These are phyloP conservation scores for Ambrosia trifida DNA, from an alignment of 129 eudicot species.

Conservation along the genomic window DNA sequence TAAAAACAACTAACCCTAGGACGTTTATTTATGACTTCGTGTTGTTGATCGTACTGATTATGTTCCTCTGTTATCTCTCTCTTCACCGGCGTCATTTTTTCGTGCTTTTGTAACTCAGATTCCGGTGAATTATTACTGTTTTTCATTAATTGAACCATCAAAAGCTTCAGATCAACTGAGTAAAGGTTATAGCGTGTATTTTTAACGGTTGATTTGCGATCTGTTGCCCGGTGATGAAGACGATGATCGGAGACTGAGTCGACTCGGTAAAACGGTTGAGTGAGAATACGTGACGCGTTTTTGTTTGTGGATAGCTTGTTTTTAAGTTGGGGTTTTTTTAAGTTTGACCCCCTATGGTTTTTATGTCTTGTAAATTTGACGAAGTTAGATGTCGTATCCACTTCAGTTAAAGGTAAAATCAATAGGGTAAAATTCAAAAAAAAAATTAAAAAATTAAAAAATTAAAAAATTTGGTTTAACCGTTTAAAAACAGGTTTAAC, in stretches of 20 bases:
- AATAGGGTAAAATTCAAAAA: no score
- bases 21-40: slow-evolving; percentile 48
- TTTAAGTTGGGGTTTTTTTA: background rate
- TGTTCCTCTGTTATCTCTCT: slow-evolving; percentile 35
- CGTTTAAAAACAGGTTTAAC: no score
- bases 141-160: slow-evolving; percentile 59
- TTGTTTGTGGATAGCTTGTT: slow-evolving; percentile 4
- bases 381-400: no score
- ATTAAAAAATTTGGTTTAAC: no score
- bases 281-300: slow-evolving; percentile 9
- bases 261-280: slow-evolving; percentile 28
- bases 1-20: slow-evolving; percentile 36
- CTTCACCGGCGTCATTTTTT: slow-evolving; percentile 52
- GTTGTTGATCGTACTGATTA: slow-evolving; percentile 38
- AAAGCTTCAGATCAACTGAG: slow-evolving; percentile 2
- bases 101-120: slow-evolving; percentile 29
- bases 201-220: background rate
- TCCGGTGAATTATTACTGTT: slow-evolving; percentile 37
- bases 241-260: slow-evolving; percentile 18
- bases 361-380: background rate
- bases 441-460: no score
- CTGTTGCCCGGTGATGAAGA: slow-evolving; percentile 12
- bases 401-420: no score
- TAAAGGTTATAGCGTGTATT: background rate
- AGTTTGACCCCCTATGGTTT: background rate